Conservation (phyloP, 768 basidiomycete genomes). For the Kwoniella shandongensis region DNA sequence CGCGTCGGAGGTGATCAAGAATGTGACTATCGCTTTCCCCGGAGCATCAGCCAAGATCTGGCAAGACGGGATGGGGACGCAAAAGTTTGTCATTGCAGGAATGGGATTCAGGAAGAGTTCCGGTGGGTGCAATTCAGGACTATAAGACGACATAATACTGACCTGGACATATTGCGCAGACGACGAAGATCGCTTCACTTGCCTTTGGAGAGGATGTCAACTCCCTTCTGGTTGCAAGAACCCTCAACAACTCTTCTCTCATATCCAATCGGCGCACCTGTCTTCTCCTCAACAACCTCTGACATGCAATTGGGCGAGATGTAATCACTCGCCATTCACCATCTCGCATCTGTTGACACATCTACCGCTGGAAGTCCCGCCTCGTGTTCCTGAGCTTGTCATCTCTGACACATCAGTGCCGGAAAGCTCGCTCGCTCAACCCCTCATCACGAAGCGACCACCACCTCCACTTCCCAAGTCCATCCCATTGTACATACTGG, state of each 20-base stretch:
- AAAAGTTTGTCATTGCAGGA: slow-evolving; percentile 81
- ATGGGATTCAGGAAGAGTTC: slow-evolving; percentile 59
- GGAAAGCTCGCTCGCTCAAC: slow-evolving; percentile 7
- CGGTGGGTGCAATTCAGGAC: slow-evolving; percentile 31
- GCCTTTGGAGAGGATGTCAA: slow-evolving; percentile 66
- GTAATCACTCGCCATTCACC: slow-evolving; percentile 56
- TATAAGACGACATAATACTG: not conserved
- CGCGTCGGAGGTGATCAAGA: slow-evolving; percentile 93
- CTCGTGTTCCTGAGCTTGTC: slow-evolving; percentile 25
- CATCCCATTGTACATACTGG: slow-evolving; percentile 59
- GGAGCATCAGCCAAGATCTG: slow-evolving; percentile 84
- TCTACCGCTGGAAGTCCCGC: slow-evolving; percentile 61
- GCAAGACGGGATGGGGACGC: slow-evolving; percentile 55
- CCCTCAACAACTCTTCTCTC: slow-evolving; percentile 29
- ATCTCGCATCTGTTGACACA: slow-evolving; percentile 62
- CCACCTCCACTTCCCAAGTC: slow-evolving; percentile 71
- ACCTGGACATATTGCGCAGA: slow-evolving; percentile 60
- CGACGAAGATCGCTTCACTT: slow-evolving; percentile 66
- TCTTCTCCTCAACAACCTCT: slow-evolving; percentile 62
- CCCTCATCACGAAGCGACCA: slow-evolving; percentile 62
- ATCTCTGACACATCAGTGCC: slow-evolving; percentile 31
- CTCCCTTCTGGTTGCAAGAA: slow-evolving; percentile 8
- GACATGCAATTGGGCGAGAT: slow-evolving; percentile 14
- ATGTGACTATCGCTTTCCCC: slow-evolving; percentile 79
- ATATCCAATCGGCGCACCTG: slow-evolving; percentile 59